These are phyloP conservation scores for Linum trigynum DNA, from an alignment of 345 rosid genomes.

Conservation along the genomic window DNA sequence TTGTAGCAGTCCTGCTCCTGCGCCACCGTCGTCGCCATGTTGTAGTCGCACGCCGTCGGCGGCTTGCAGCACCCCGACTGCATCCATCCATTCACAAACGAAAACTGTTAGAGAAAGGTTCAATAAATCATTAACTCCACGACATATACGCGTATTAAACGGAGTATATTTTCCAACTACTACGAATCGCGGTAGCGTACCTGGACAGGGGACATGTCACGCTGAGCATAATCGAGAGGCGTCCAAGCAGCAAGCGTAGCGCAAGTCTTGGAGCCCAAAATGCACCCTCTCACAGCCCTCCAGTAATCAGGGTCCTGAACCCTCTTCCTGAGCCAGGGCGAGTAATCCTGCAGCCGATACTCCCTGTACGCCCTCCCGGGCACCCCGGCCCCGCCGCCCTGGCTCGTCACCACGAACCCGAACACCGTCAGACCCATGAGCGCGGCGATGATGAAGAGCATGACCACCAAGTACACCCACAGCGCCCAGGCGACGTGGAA, in stretches of 20 bases:
- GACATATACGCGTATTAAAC: no score
- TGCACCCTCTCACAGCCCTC: conserved; percentile 58
- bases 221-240: conserved; percentile 64
- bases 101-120: no score
- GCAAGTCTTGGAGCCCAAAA: conserved; percentile 66
- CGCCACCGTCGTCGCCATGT: conserved; percentile 31
- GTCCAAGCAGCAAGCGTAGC: conserved; percentile 61
- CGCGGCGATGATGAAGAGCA: conserved; percentile 58
- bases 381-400: conserved; percentile 64
- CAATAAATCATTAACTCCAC: no score
- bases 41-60: conserved; percentile 73
- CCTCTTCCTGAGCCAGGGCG: conserved; percentile 68
- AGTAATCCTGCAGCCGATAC: conserved; percentile 59
- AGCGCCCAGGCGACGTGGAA: conserved; percentile 73
- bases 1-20: conserved; percentile 77
- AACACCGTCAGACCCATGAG: conserved; percentile 59
- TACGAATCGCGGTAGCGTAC: conserved; percentile 17
- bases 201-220: conserved; percentile 69
- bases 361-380: conserved; percentile 64
- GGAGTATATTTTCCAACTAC: no score
- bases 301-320: conserved; percentile 49
- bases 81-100: background rate
- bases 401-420: conserved; percentile 71
- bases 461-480: conserved; percentile 79
- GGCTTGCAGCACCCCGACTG: conserved; percentile 98